Conservation (phyloP, 768 basidiomycete genomes). For the Crepidotus variabilis region DNA sequence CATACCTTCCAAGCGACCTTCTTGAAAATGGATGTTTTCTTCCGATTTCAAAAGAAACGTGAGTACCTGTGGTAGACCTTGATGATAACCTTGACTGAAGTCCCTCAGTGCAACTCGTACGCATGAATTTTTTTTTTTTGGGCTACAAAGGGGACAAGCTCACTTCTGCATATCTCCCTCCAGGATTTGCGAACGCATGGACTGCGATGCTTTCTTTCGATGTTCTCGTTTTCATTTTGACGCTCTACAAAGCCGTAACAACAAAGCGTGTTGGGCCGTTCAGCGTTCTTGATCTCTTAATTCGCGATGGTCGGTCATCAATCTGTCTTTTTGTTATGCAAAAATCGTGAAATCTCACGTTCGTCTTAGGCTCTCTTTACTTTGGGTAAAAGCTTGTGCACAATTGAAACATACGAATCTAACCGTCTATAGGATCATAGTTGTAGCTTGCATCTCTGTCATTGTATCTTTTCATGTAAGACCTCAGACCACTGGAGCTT, state of each 20-base stretch:
- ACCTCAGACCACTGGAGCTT: neutral
- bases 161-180: neutral
- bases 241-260: neutral
- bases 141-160: too few species aligned
- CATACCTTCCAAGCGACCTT: neutral
- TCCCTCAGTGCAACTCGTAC: neutral
- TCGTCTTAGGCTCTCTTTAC: neutral
- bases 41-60: neutral
- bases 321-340: neutral
- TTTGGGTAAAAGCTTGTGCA: neutral
- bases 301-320: neutral
- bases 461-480: constrained; percentile 15
- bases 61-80: neutral
- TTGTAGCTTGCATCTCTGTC: constrained; percentile 11
- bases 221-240: neutral
- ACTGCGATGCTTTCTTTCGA: neutral
- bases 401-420: neutral
- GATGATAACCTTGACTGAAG: neutral
- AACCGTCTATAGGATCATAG: constrained; percentile 13
- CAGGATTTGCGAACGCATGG: neutral
- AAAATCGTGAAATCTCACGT: neutral
- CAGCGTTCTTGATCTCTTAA: neutral
- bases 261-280: neutral
- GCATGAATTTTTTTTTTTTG: neutral
- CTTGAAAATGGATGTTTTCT: neutral